A percentile compares a stretch with the other conserved stretches of the same genome.
These are phyloP conservation scores for Juglanconis oblonga DNA, from an alignment of 2,329 filamentous ascomycete genomes.

Conservation along the genomic window DNA sequence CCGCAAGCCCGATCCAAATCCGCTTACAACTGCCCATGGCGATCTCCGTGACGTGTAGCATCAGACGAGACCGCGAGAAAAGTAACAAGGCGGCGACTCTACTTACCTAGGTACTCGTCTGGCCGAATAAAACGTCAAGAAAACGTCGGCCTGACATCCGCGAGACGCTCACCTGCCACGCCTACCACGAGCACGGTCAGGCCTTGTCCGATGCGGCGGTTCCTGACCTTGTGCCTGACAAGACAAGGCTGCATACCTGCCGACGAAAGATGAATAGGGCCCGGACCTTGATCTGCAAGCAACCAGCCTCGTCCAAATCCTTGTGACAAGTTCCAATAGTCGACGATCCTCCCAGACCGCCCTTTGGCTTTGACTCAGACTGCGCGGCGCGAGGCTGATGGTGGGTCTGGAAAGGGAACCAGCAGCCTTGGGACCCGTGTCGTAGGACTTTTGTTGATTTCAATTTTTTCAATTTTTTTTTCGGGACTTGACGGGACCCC, in stretches of 20 bases:
- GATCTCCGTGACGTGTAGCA: no score
- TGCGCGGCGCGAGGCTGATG: not conserved
- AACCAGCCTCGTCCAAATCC: not conserved
- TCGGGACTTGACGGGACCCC: no score
- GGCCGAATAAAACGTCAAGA: no score
- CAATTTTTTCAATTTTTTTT: not conserved
- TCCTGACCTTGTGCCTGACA: not conserved
- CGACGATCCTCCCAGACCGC: not conserved
- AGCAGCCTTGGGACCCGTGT: not conserved
- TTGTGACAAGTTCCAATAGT: not conserved
- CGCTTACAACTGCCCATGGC: no score
- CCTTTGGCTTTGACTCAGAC: not conserved
- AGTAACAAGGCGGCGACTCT: no score
- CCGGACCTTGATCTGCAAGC: not conserved
- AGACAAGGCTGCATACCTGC: not conserved
- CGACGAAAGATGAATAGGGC: not conserved
- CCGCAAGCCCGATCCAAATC: no score
- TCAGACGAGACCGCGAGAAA: no score
- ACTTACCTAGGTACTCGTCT: no score
- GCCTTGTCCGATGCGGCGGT: not conserved
- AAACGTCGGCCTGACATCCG: no score
- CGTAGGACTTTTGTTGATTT: no score
- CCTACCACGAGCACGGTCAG: no score
- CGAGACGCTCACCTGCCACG: no score
- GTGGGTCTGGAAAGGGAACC: not conserved